Base-by-base conservation (phyloP, 2,329 filamentous ascomycete species). In the Metarhizium robertsii region DNA sequence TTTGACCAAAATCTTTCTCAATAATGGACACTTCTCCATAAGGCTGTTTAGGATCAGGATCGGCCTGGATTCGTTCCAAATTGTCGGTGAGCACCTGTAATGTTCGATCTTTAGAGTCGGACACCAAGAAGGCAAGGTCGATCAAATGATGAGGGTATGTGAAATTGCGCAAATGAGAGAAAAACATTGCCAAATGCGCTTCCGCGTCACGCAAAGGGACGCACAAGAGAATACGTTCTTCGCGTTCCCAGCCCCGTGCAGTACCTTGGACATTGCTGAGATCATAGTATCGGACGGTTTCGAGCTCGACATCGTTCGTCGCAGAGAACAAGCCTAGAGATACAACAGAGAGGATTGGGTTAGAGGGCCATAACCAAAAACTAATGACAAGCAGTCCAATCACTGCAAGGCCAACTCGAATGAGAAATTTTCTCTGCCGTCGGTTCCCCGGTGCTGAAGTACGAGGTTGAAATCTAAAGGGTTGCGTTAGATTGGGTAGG, bases 1-100 rank as follows among this genome's bases (percentile, higher is more conserved):
- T 92, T 70, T 99, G 94, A 3, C 94, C 94, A 75, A 99, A 99
- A 70, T 99, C 92, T 74, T 99, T 99, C 73, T 97, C 90, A 61
- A 99, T 92, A 58, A 99, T 94, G 0, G 90, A 96, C 57, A 99
- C 94, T 74, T 99, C 94, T 58, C 94, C 94, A 67, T 92, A 99
- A 16, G 87, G 85, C 72, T 92, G 86, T 63, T 84, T 86, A 11
- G 86, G 84, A 63, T 96, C 88, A 25, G 85, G 78, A 58, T 94
- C 83, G 29, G 83, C 84, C 73, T 99, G 94, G 14, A 96, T 79
- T 45, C 85, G 82, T 62, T 90, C 83, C 53, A 99, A 75, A 64
- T 88, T 85, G 56, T 88, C 77, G 5, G 86, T 83, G 52, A 99
- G 79, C 50, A 94, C 79, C 36, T 83, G 73, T 42, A 96, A 77